Percentiles rank a stretch among this genome's conserved stretches.
Conservation (phyloP, 2,329 filamentous ascomycete genomes). For the Penicillium psychrosexuale region DNA sequence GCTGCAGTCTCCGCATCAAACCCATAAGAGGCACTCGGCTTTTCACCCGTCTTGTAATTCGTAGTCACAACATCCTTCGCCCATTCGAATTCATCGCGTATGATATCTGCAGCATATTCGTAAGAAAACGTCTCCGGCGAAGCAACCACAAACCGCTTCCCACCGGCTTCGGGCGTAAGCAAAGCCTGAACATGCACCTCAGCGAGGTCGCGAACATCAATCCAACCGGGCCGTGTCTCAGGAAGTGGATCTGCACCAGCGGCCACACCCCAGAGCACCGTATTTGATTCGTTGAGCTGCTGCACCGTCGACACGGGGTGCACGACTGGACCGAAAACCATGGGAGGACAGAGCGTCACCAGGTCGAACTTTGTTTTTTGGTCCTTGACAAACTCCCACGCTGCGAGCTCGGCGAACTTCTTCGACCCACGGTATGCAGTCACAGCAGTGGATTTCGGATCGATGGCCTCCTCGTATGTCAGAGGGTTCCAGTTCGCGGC, state of each 20-base stretch:
- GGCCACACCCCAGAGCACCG: constrained; percentile 43
- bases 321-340: constrained; percentile 47
- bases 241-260: constrained; percentile 40
- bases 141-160: constrained; percentile 41
- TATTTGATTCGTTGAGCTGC: constrained; percentile 46
- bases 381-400: constrained; percentile 36
- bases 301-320: constrained; percentile 38
- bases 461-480: constrained; percentile 27
- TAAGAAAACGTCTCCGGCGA: constrained; percentile 49
- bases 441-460: constrained; percentile 19
- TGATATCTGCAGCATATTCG: constrained; percentile 44
- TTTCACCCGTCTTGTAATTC: constrained; percentile 38
- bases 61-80: constrained; percentile 31
- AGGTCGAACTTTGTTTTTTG: constrained; percentile 34
- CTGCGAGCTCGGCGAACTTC: constrained; percentile 31
- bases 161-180: constrained; percentile 31
- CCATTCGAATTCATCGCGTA: constrained; percentile 42
- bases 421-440: constrained; percentile 34
- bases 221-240: constrained; percentile 35
- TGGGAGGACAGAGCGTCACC: constrained; percentile 47
- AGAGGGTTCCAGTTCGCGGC: constrained; percentile 33
- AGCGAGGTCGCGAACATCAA: constrained; percentile 50
- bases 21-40: constrained; percentile 32
- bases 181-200: constrained; percentile 46
- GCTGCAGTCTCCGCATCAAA: constrained; percentile 45